Evolutionary conservation across 805 yeast genomes (phyloP).

Genomic region (Jamesozyma piceae): DNA sequence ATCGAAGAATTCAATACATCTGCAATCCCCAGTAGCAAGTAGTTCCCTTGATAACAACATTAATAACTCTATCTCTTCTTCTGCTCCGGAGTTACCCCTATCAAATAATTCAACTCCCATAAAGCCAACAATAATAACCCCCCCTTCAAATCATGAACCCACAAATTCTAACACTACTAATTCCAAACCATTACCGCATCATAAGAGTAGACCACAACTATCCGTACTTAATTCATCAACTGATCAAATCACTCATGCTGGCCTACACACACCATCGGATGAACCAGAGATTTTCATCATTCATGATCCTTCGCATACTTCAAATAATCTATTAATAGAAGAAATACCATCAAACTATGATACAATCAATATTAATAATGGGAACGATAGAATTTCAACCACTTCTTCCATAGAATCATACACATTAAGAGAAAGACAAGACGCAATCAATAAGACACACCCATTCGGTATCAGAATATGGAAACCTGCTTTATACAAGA

Average conservation of each 20-base stretch:
- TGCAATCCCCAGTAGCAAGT: not conserved
- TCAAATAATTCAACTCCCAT: not conserved
- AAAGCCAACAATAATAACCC: not conserved
- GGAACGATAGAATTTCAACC: slow-evolving; percentile 28
- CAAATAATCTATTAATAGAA: slow-evolving; percentile 11
- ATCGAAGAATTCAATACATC: slow-evolving; percentile 1
- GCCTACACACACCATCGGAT: not conserved
- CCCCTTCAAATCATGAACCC: not conserved
- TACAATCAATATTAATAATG: slow-evolving; percentile 24
- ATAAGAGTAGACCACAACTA: not conserved
- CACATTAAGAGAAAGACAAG: slow-evolving; percentile 85
- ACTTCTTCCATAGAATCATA: slow-evolving; percentile 62
- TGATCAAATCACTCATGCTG: not conserved
- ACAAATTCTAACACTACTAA: not conserved
- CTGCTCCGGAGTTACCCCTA: not conserved
- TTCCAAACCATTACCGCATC: not conserved
- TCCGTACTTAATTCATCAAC: not conserved
- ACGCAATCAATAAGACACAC: slow-evolving; percentile 92
- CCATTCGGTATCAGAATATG: slow-evolving; percentile 97
- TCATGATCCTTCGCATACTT: slow-evolving; percentile 10
- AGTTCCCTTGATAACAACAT: not conserved
- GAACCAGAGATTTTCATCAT: slow-evolving; percentile 10
- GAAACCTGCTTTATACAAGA: slow-evolving; percentile 96
- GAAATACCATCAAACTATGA: slow-evolving; percentile 8
- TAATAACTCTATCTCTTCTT: not conserved